Base-by-base conservation (phyloP, 169 alveolate species). In the Besnoitia besnoiti region DNA sequence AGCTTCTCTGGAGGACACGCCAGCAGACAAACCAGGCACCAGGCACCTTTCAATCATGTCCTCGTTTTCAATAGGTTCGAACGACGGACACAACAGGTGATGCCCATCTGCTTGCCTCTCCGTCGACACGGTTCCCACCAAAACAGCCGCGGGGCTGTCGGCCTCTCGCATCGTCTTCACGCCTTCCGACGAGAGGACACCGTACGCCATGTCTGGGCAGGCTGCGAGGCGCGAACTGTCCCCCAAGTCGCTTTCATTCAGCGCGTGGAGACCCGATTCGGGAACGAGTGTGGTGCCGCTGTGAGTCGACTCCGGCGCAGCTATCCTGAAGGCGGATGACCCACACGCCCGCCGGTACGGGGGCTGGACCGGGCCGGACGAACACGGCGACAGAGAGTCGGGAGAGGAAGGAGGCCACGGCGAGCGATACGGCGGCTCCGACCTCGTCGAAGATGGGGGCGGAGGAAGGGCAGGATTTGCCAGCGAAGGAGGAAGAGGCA, bases 351-450 rank as follows among this genome's bases (percentile, higher is more conserved):
- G 46, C 27, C 47, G 46, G 12, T 16, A 73, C 82, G 82, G 82
- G n/a, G 39, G 82, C 39, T 73, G 82, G 44, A n/a, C 39, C 44
- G 82, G 82, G n/a, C 47, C 16, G 27, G 82, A 73, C 82, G 82
- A 37, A 35, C 47, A n/a, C 3, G 82, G 82, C 39, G 82, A 73
- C 44, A 73, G 82, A 7, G 82, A 73, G 16, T 16, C 82, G 46
- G 82, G 44, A 73, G 44, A 73, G 12, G 82, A 73, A 1, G 82
- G n/a, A 10, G 46, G 82, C 82, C 82, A 73, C 47, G 82, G 82
- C 8, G 82, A 73, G 46, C 16, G 39, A n/a, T 73, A 73, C 46
- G 82, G 82, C 16, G 82, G 82, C n/a, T 73, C 82, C 46, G 82
- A 73, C 82, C 82, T 39, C 46, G 82, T 73, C 12, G 82, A 73